Percentiles rank a stretch among this genome's conserved stretches.
Evolutionary conservation across 192 early-diverging fungal species (phyloP).

Genomic region (Coemansia sp.): DNA sequence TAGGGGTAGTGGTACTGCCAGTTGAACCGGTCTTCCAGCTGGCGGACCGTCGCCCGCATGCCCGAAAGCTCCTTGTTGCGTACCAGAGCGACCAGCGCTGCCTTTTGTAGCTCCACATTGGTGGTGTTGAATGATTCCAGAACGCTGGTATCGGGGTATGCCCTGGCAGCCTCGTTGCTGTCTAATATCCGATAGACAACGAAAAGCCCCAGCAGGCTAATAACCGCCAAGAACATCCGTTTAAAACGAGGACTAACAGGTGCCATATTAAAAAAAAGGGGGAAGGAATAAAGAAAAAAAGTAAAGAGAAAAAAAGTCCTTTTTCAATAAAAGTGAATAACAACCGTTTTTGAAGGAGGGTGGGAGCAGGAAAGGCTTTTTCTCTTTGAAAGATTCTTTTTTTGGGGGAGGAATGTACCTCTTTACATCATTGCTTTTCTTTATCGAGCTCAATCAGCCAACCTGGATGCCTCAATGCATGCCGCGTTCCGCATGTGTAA

Average conservation of each 20-base stretch:
- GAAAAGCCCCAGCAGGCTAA: conserved; percentile 10
- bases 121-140: conserved; percentile 5
- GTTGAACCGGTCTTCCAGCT: conserved; percentile 75
- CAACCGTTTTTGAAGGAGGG: too few relatives aligned
- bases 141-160: not conserved
- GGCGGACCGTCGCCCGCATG: conserved; percentile 59
- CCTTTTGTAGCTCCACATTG: conserved; percentile 2
- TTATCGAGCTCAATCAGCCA: too few relatives aligned
- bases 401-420: not conserved
- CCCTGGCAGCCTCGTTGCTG: not conserved
- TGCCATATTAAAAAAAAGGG: conserved; percentile 3
- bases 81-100: conserved; percentile 67
- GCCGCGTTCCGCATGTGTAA: too few relatives aligned
- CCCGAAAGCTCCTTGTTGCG: conserved; percentile 67
- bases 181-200: conserved; percentile 12
- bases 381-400: too few relatives aligned
- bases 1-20: conserved; percentile 64
- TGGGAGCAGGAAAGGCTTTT: too few relatives aligned
- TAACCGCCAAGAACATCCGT: conserved; percentile 11
- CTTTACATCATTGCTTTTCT: not conserved
- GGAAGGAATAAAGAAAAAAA: conserved; percentile 1
- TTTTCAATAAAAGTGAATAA: conserved; percentile 1
- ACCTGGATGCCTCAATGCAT: too few relatives aligned
- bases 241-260: conserved; percentile 14
- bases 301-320: not conserved